These are phyloP conservation scores for Pseudogymnoascus sp. DNA, from an alignment of 2,329 filamentous ascomycete species.

Conservation along the genomic window DNA sequence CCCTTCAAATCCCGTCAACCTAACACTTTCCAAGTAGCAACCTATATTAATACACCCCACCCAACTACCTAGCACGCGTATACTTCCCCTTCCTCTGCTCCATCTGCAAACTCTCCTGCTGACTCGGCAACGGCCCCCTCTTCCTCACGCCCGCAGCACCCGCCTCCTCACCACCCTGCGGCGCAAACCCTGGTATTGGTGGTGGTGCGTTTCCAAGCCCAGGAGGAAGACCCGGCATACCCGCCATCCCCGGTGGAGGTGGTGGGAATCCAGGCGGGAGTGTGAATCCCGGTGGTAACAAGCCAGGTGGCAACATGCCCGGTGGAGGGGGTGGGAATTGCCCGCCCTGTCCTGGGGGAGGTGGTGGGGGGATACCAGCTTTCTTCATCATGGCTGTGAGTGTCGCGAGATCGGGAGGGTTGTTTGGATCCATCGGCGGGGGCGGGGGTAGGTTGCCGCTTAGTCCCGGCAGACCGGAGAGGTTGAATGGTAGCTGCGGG, in stretches of 20 bases:
- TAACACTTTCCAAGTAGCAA: not conserved
- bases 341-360: conserved; percentile 29
- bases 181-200: conserved; percentile 29
- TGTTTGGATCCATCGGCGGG: conserved; percentile 50
- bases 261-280: conserved; percentile 30
- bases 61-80: conserved; percentile 35
- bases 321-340: conserved; percentile 31
- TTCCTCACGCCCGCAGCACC: conserved; percentile 41
- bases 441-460: conserved; percentile 34
- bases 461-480: conserved; percentile 22
- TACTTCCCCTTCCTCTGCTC: conserved; percentile 63
- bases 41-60: not conserved
- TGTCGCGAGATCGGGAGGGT: conserved; percentile 53
- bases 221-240: conserved; percentile 14
- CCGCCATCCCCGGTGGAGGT: conserved; percentile 36
- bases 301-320: conserved; percentile 39
- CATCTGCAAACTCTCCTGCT: conserved; percentile 71
- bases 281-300: conserved; percentile 37
- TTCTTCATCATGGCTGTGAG: conserved; percentile 59
- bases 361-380: conserved; percentile 54
- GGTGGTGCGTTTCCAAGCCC: not conserved
- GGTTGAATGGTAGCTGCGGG: conserved; percentile 30
- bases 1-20: not conserved
- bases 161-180: conserved; percentile 24
- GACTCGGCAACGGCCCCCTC: conserved; percentile 68